Base-by-base conservation (phyloP, 805 yeast species). In the Phaffomyces thermotolerans region DNA sequence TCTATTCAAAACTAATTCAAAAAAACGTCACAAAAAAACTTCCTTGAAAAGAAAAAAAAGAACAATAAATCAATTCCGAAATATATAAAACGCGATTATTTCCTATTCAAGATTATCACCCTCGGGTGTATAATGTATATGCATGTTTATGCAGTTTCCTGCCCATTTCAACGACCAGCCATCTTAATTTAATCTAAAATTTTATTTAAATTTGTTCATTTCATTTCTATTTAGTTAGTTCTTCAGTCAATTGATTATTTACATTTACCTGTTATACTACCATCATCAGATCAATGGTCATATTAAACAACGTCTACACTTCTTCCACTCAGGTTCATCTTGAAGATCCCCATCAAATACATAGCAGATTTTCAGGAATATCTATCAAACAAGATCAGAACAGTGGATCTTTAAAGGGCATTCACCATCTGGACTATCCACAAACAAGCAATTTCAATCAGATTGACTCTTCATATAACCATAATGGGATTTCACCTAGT, bases 401-500 rank as follows among this genome's bases (percentile, higher is more conserved):
- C 15, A 43, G 49, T 25, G 51, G 45, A 39, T 4, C 37, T 48
- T 3, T 32, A 23, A 8, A 29, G 23, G 4, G 17, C 38, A 8
- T 37, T 30, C 6, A 23, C 12, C 22, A 23, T 22, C 6, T 34
- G 18, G 14, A 25, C 4, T 12, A 10, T n/a, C 39, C 39, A 13
- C 42, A 25, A 25, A 27, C 14, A 13, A 27, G 10, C 29, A 27
- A 27, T 5, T 5, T 20, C 22, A 4, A 20, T 20, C 22, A 20
- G 22, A 5, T 4, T 20, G 22, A 20, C 22, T 20, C 22, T 20
- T 20, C 5, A 4, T 4, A 20, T 20, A 20, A 5, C 13, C 12
- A 27, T 27, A 33, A 48, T 18, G 59, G 59, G 3, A 44, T 43
- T 23, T 46, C 45, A 3, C 56, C 60, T 12, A 50, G 54, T 9